Conservation (phyloP, 768 basidiomycete genomes). For the Leccinellum rugosiceps region DNA sequence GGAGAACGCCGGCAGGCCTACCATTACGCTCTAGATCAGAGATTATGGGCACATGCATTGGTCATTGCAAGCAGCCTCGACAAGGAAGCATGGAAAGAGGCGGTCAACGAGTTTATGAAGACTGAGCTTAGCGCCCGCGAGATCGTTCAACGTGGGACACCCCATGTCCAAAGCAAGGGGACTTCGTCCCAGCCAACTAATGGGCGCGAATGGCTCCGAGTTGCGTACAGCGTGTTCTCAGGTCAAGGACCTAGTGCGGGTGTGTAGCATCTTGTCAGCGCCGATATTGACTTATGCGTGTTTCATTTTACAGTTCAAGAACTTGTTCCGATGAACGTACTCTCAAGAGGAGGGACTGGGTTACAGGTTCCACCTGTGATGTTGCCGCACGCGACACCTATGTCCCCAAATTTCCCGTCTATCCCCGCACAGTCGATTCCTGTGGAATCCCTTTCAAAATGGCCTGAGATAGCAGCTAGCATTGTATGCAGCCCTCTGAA, state of each 20-base stretch:
- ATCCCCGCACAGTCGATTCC: constrained; percentile 48
- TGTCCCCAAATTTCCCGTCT: constrained; percentile 60
- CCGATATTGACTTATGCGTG: constrained; percentile 2
- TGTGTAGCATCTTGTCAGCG: constrained; percentile 29
- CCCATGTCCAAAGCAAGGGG: constrained; percentile 20
- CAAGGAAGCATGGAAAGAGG: constrained; percentile 91
- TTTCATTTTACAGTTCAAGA: constrained; percentile 60
- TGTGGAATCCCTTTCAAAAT: constrained; percentile 61
- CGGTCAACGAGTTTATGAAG: constrained; percentile 79
- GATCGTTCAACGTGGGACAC: constrained; percentile 11
- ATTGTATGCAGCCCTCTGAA: constrained; percentile 69
- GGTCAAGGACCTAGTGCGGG: constrained; percentile 79
- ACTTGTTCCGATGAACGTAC: constrained; percentile 55
- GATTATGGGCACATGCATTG: constrained; percentile 94
- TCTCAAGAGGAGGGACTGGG: constrained; percentile 39
- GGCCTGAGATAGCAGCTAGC: constrained; percentile 86
- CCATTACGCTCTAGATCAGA: constrained; percentile 83
- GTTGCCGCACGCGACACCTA: constrained; percentile 46
- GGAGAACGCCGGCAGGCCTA: constrained; percentile 88
- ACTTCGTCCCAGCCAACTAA: constrained; percentile 30
- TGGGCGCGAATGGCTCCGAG: constrained; percentile 70
- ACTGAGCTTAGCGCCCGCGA: constrained; percentile 60
- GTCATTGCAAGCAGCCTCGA: constrained; percentile 91
- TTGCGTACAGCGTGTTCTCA: constrained; percentile 79
- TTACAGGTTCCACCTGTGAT: constrained; percentile 38